Base-by-base conservation (phyloP, 345 rosid species). In the Fremontodendron californicum region DNA sequence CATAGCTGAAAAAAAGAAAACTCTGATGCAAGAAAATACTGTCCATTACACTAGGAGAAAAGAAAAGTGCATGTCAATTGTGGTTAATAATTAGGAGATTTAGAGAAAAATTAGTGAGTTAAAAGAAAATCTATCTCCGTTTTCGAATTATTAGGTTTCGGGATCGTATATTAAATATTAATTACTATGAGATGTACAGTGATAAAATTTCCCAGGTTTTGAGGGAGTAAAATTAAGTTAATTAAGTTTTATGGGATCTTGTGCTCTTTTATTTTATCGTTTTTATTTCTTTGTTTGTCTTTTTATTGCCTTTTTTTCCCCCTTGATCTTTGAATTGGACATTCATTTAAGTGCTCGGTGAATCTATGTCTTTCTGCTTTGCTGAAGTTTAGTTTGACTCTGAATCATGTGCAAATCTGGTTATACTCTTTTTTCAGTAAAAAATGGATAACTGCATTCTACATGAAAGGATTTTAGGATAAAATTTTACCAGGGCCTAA, bases 1-100 rank as follows among this genome's bases (percentile, higher is more conserved):
- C 75, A 83, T 83, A n/a, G 62, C 48, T 35, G 72, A 65, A 23
- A 74, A 15, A 42, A 82, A 78, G 78, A 82, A 43, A 58, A 65
- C 55, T 39, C 64, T 61, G 55, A 35, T 67, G 15, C 55, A 3
- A 9, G 75, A 78, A 39, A 52, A 43, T 18, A 77, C 54, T 9
- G 45, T 42, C 12, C 74, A 37, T 37, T 35, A 6, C 48, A 63
- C 57, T 1, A n/a, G 16, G 74, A 62, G 18, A 31, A 55, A 42
- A 65, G 71, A 63, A 5, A 42, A 64, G 40, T 62, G 71, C 57
- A 60, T 74, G 77, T 4, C 77, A 2, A 60, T 74, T 9, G 57
- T 60, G 51, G 66, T 15, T 3, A 23, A 55, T 4, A 57, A 23
- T 7, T 73, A 57, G 33, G 37, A 8, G 33, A 55, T 37, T 25